phyloP scores from a whole-genome alignment of 176 grass and related monocot genomes.

The Aegilops bicornis region DNA sequence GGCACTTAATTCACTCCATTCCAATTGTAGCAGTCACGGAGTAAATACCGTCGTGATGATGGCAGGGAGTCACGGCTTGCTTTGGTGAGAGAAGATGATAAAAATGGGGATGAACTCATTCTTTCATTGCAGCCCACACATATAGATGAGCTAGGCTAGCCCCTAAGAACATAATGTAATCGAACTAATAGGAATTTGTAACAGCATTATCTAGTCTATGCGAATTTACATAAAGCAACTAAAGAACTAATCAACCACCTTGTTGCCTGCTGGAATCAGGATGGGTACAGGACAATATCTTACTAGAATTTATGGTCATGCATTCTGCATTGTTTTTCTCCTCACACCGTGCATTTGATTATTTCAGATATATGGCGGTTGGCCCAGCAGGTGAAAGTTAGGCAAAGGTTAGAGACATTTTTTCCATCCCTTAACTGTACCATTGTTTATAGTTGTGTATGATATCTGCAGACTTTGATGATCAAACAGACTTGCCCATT shows the following conservation, averaged over 20 bases:
- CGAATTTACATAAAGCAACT: not conserved
- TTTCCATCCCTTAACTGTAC: not conserved
- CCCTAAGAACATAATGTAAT: not conserved
- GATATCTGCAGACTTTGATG: not conserved
- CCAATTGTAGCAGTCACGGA: not conserved
- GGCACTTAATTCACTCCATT: not conserved
- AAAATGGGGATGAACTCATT: not conserved
- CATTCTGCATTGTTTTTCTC: not conserved
- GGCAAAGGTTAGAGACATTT: constrained; percentile 72
- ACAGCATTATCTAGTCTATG: not conserved
- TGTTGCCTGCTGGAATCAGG: not conserved
- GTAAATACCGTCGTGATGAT: not conserved
- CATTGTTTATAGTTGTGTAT: not conserved
- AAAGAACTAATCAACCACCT: not conserved
- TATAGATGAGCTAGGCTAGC: not conserved
- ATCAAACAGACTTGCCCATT: not conserved
- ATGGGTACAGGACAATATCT: not conserved
- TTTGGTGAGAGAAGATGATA: not conserved
- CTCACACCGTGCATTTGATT: not conserved
- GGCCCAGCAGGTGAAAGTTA: constrained; percentile 87
- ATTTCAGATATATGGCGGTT: constrained; percentile 92
- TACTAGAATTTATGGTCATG: not conserved
- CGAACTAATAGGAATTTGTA: not conserved
- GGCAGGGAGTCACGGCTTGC: not conserved
- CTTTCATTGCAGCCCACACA: not conserved